Percentiles rank a stretch among this genome's conserved stretches.
phyloP scores from a whole-genome alignment of 768 basidiomycete species.

The Leucocoprinus sp. region DNA sequence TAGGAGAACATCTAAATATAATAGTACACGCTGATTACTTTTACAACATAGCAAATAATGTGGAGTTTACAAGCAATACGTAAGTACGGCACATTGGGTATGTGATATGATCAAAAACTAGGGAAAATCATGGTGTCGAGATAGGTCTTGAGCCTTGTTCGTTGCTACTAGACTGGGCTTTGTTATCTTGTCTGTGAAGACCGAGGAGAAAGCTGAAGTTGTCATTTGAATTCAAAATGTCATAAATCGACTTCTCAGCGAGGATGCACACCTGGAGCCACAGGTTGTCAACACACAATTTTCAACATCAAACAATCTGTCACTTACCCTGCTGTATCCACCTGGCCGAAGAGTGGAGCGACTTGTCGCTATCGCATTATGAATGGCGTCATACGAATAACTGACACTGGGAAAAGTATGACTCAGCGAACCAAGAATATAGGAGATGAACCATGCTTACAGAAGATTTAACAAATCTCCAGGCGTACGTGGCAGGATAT shows the following conservation, averaged over 20 bases:
- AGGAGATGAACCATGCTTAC: slow-evolving; percentile 32
- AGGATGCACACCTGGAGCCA: slow-evolving; percentile 52
- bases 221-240: slow-evolving; percentile 62
- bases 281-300: background rate
- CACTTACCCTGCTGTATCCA: slow-evolving; percentile 38
- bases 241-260: slow-evolving; percentile 61
- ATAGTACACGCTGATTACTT: slow-evolving; percentile 4
- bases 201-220: slow-evolving; percentile 58
- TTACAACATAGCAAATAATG: slow-evolving; percentile 5
- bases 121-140: slow-evolving; percentile 33
- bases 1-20: background rate
- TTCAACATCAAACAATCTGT: background rate
- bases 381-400: slow-evolving; percentile 74
- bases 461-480: slow-evolving; percentile 64
- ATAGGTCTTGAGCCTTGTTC: slow-evolving; percentile 24
- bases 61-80: background rate
- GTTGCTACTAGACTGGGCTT: slow-evolving; percentile 28
- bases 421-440: slow-evolving; percentile 10
- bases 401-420: slow-evolving; percentile 39
- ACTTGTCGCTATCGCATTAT: slow-evolving; percentile 69
- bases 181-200: slow-evolving; percentile 38
- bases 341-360: slow-evolving; percentile 53
- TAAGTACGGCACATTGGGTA: background rate
- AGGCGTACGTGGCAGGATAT: slow-evolving; percentile 57
- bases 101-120: background rate